Percentiles rank a stretch among this genome's conserved stretches.
phyloP scores from a whole-genome alignment of 2,329 filamentous ascomycete species.

The Aspergillus versicolor region DNA sequence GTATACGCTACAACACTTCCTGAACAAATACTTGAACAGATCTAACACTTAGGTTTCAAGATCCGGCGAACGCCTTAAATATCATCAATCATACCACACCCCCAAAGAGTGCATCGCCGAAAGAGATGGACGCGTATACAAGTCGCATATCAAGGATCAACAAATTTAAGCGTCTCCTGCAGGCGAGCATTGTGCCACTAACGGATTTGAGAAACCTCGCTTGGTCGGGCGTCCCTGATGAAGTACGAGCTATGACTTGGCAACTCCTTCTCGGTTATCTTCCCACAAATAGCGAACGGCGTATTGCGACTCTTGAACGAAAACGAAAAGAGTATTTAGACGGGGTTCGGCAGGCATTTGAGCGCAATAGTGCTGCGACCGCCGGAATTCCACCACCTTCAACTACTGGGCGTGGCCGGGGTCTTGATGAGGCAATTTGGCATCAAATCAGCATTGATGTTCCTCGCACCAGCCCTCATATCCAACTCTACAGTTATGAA shows the following conservation, averaged over 20 bases:
- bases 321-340: constrained; percentile 97
- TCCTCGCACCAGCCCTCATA: constrained; percentile 91
- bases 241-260: constrained; percentile 99
- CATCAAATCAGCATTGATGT: constrained; percentile 99
- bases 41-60: constrained; percentile 27
- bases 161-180: constrained; percentile 95
- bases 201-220: constrained; percentile 79
- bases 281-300: constrained; percentile 91
- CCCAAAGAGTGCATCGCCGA: constrained; percentile 70
- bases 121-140: constrained; percentile 82
- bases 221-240: constrained; percentile 92
- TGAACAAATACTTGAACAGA: background rate
- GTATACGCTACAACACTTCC: constrained; percentile 43
- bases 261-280: constrained; percentile 92
- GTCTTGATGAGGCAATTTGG: constrained; percentile 96
- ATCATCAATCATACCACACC: constrained; percentile 84
- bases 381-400: constrained; percentile 44
- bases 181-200: constrained; percentile 84
- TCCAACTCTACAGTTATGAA: constrained; percentile 92
- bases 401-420: constrained; percentile 60
- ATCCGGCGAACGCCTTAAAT: constrained; percentile 90
- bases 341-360: constrained; percentile 71
- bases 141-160: constrained; percentile 92
- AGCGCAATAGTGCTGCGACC: constrained; percentile 49
- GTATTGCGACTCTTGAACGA: constrained; percentile 83